Evolutionary conservation across 2,329 filamentous ascomycete genomes (phyloP), one percentile per base, ranked within the genome.

Genomic region (Cladorrhinum sp.): DNA sequence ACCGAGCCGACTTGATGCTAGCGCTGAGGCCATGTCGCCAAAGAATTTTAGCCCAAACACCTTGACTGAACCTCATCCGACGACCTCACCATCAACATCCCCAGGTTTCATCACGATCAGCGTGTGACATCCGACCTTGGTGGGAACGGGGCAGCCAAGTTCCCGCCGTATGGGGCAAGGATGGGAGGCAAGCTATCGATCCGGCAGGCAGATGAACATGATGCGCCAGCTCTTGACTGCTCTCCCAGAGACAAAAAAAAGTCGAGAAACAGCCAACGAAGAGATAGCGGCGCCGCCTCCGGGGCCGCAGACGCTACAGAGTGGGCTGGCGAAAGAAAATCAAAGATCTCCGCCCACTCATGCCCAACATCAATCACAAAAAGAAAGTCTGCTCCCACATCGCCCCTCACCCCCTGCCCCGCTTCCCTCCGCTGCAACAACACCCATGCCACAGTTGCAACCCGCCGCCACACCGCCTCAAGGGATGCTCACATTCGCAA

Each of bases 381-480:
- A 21, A 21, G n/a, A 46, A 46, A 18, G 3, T 46, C 42, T 21
- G 4, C n/a, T 46, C 42, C 42, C 42, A 46, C 42, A 36, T 46
- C 42, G n/a, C 42, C 42, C 6, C 42, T 8, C 16, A 18, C 2
- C 16, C 42, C 16, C n/a, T 7, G 42, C 42, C 10, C n/a, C 14
- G 42, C n/a, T 46, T 46, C n/a, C 42, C n/a, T 46, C 16, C 36
- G 36, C 36, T 42, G 16, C 36, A 42, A n/a, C 36, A n/a, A n/a
- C n/a, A 20, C 42, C n/a, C n/a, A 46, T 46, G 42, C n/a, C 49
- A 51, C 14, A 3, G 49, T 51, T 51, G 23, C 49, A 51, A 57
- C 54, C 54, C 42, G 54, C 54, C 21, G 54, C 54, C 54, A 57
- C 54, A 57, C 54, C 54, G 54, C 54, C 54, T 51, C 23, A 30